Evolutionary conservation across 192 early-diverging fungal species (phyloP), one percentile per base, ranked within the genome.

Genomic region (Pilobolus umbonatus): DNA sequence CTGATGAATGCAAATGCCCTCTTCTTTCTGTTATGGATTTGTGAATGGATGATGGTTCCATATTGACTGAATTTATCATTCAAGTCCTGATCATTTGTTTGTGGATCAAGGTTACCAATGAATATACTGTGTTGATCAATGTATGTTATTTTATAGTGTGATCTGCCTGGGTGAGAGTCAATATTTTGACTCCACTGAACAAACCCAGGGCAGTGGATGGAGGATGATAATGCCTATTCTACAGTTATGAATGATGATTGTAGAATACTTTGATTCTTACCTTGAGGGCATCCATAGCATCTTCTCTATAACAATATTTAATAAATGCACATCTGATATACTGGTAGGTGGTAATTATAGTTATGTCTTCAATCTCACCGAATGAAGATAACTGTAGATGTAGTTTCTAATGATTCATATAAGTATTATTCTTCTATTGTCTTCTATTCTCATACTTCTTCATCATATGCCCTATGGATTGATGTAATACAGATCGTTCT

Each of bases 271-370:
- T 24, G 36, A 15, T 4, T 47, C 61, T 29, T 68, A 82, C 85
- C 63, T 81, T 38, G 53, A 71, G 86, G 3, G 88, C 85, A 19
- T 69, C 72, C 38, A 88, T 86, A 19, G 86, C 88, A 61, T 88
- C 88, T 49, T 88, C 85, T 3, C 88, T 63, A 55, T 81, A 88
- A 11, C 75, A 62, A 28, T 77, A 91, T 63, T 88, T 87, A 11
- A 86, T 78, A 62, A 91, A 88, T 0, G 80, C 86, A 56, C 31
- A 61, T 10, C 56, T 52, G 4, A 65, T 66, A 24, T 65, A 78
- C 9, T 71, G 56, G 22, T 60, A 62, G 32, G 78, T 70, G 30
- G 74, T 65, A 10, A 79, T n/a, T 61, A 88, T 58, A 19, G 78
- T 78, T 4, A 88, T 60, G 19, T 88, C 80, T 69, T 91, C 86